Base-by-base conservation (phyloP, 345 rosid genomes). In the Murraya koenigii region DNA sequence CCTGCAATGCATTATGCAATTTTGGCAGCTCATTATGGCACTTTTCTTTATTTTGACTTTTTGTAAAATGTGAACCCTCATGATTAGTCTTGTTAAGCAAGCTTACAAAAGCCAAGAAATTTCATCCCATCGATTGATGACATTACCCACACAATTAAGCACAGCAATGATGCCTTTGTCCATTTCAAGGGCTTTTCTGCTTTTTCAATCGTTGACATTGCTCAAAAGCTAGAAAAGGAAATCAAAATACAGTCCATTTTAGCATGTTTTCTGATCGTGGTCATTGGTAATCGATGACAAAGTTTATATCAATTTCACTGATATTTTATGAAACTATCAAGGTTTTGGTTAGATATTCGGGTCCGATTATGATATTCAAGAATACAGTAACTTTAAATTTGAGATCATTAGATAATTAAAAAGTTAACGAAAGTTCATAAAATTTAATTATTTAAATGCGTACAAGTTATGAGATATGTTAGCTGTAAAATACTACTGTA, bases 41-140 rank as follows among this genome's bases (percentile, higher is more conserved):
- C 6, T 35, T 2, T 19, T 44, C 17, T 22, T n/a, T 26, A 36
- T n/a, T 71, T 28, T 19, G 41, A 33, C 54, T 66, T 52, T 61
- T 19, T 32, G n/a, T 33, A 28, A 76, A 75, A 80, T 74, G 6
- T 17, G 68, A 19, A 5, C 33, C 54, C 28, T 11, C 47, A 71
- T 73, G 44, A 84, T 76, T 66, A 67, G 69, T 25, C 80, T 84
- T 84, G 22, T 30, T 38, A 25, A 68, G 64, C 33, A 78, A 81
- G 80, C 80, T 63, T 75, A 68, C 75, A 75, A 33, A 32, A 55
- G 36, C 59, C 67, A 47, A 70, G 13, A 25, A 32, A 62, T 67
- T 77, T 22, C 60, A 3, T 54, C 26, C 22, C 44, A 6, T 47
- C 26, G 38, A 75, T 71, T 60, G 78, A 80, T 84, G 72, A 67